Percentiles rank a stretch among this genome's conserved stretches.
Conservation (phyloP, 495 filamentous ascomycete species). For the Trichoderma virens region DNA sequence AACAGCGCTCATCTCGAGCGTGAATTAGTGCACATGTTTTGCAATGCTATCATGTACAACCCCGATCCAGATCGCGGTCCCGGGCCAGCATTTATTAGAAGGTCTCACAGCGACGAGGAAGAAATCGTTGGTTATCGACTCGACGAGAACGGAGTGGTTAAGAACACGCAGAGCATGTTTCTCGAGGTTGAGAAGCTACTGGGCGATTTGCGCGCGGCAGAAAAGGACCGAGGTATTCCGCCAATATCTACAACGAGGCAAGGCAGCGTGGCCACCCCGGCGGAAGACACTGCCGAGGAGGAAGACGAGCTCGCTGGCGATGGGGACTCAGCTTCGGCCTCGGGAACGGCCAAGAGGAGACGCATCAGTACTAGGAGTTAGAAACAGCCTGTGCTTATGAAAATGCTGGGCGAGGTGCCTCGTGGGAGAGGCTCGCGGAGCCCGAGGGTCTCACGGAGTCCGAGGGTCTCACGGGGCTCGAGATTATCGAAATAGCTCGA, state of each 20-base stretch:
- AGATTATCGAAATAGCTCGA: background rate
- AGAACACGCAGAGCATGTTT: constrained; percentile 76
- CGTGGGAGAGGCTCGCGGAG: background rate
- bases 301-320: constrained; percentile 14
- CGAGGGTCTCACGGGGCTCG: background rate
- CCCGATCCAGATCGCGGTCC: constrained; percentile 62
- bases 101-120: constrained; percentile 21
- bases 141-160: constrained; percentile 74
- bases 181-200: constrained; percentile 61
- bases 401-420: background rate
- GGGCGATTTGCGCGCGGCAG: constrained; percentile 37
- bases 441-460: background rate
- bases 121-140: constrained; percentile 45
- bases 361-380: constrained; percentile 13
- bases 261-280: constrained; percentile 10
- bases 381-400: background rate
- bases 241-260: constrained; percentile 2
- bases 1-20: constrained; percentile 93
- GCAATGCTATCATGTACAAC: constrained; percentile 98
- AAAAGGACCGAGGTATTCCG: constrained; percentile 18
- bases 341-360: constrained; percentile 6
- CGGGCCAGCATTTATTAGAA: constrained; percentile 48
- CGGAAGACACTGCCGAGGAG: constrained; percentile 11
- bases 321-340: background rate
- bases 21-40: constrained; percentile 94